Evolutionary conservation across 169 alveolate species (phyloP), one percentile per base, ranked within the genome.

Genomic region (Plasmodium berghei): DNA sequence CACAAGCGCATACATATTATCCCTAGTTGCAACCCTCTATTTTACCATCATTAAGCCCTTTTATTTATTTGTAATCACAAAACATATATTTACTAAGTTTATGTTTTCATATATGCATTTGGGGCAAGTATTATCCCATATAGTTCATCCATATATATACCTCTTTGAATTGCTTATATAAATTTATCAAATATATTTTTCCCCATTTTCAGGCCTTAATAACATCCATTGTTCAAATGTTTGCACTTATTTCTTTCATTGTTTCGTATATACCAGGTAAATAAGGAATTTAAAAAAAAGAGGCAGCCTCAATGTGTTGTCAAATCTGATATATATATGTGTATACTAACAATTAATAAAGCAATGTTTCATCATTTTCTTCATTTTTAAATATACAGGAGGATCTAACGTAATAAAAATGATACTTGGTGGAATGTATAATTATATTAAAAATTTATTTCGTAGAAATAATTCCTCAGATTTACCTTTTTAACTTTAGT

Each of bases 251-350:
- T 18, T 83, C 90, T 4, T 83, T 83, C 34, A 67, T 83, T 34
- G 85, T 67, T 59, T 83, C 90, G 0, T 83, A 83, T 48, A 83
- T 83, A 83, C 90, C 90, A 66, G 90, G 90, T 67, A 83, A 22
- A 26, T 14, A 67, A 40, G 54, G 24, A 28, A 16, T 34, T 9
- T 14, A 8, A 14, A 24, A 9, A 52, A 16, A 16, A 8, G 1
- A 0, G 6, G 3, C 2, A 52, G 8, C n/a, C n/a, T 52, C 20
- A 52, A 6, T 52, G 5, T 52, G 22, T 52, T 3, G 6, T 8
- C 24, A 14, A 52, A 52, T 52, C 1, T 52, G 59, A 52, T 52
- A 14, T 14, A 16, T 52, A 52, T 16, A 52, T 34, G 42, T 34
- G 0, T 34, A 8, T 34, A 0, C 42, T 34, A 34, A 34, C 8